These are phyloP conservation scores for Sporothrix pallida DNA, from an alignment of 2,329 filamentous ascomycete species.

Conservation along the genomic window DNA sequence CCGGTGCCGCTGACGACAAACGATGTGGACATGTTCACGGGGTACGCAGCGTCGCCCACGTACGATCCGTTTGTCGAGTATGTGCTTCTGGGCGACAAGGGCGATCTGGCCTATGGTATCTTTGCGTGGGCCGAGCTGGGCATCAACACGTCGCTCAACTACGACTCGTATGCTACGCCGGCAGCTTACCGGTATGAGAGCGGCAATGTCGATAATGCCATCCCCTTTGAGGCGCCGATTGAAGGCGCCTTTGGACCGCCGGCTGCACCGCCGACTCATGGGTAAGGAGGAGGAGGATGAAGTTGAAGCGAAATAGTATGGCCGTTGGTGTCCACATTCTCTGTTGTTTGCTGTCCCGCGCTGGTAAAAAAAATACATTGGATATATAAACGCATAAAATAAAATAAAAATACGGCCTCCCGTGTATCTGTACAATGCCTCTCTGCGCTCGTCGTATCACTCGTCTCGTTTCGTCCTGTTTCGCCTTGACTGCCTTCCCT, in stretches of 20 bases:
- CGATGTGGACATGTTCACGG: conserved; percentile 51
- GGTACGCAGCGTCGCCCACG: conserved; percentile 46
- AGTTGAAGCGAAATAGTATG: background rate
- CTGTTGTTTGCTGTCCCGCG: background rate
- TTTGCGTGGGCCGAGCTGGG: conserved; percentile 59
- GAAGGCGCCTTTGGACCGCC: background rate
- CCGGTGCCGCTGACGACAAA: conserved; percentile 54
- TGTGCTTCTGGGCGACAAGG: conserved; percentile 58
- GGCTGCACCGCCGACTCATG: conserved; percentile 12
- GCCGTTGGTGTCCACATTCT: background rate
- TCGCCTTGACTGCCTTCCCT: background rate
- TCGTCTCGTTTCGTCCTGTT: background rate
- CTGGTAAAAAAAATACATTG: conserved; percentile 21
- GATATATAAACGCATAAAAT: conserved; percentile 26
- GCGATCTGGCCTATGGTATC: conserved; percentile 52
- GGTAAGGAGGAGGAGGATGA: background rate
- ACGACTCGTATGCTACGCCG: conserved; percentile 18
- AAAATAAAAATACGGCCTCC: background rate
- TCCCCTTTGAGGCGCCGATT: conserved; percentile 14
- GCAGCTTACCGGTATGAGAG: conserved; percentile 34
- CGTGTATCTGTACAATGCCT: conserved; percentile 10
- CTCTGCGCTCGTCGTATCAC: background rate
- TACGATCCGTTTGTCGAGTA: conserved; percentile 60
- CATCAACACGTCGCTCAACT: conserved; percentile 47
- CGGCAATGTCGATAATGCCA: conserved; percentile 34